A percentile compares a stretch with the other conserved stretches of the same genome.
Conservation (phyloP, 257 asterid species). For the Przewalskia tangutica region DNA sequence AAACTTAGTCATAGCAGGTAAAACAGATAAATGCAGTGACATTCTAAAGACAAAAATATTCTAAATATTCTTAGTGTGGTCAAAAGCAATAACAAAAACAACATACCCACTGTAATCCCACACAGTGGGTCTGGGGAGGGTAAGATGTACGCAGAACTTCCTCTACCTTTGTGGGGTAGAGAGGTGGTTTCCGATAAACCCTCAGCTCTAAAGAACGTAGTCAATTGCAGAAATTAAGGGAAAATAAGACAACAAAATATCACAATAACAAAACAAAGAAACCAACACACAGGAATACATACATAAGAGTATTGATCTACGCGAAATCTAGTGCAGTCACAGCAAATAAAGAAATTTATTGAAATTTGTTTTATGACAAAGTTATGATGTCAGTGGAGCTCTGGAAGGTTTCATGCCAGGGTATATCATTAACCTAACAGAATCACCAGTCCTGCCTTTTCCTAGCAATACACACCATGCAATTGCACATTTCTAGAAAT, state of each 20-base stretch:
- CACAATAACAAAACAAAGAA: too few relatives aligned
- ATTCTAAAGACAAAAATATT: neutral
- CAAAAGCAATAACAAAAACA: too few relatives aligned
- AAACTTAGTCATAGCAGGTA: neutral
- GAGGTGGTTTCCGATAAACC: too few relatives aligned
- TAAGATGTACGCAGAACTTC: too few relatives aligned
- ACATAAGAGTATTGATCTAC: too few relatives aligned
- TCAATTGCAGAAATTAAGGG: too few relatives aligned
- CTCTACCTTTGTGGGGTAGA: too few relatives aligned
- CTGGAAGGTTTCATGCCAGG: neutral
- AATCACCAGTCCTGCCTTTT: neutral
- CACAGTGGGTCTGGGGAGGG: too few relatives aligned
- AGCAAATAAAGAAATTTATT: neutral
- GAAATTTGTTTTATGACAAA: neutral
- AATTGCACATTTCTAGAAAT: neutral
- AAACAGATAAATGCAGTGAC: neutral
- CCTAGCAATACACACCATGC: neutral
- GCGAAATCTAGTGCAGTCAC: neutral
- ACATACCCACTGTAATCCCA: too few relatives aligned
- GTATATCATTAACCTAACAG: neutral
- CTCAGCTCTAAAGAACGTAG: too few relatives aligned
- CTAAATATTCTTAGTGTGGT: neutral
- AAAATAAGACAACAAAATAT: too few relatives aligned
- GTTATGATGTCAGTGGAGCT: neutral
- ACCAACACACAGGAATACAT: too few relatives aligned